Percentiles rank a stretch among this genome's conserved stretches.
Conservation (phyloP, 257 asterid species). For the Asclepias syriaca region DNA sequence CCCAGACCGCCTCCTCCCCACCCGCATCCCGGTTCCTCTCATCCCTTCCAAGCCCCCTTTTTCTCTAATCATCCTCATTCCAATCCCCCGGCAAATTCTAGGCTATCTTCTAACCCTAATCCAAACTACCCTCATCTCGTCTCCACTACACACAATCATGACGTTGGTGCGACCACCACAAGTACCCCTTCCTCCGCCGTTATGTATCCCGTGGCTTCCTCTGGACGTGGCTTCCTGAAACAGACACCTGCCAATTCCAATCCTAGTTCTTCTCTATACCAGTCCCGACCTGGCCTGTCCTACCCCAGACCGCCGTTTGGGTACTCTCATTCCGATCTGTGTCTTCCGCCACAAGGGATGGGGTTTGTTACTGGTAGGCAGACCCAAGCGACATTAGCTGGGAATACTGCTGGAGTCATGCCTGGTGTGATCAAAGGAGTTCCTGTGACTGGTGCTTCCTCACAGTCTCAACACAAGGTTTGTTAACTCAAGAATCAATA, state of each 20-base stretch:
- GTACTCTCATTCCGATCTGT: conserved; percentile 49
- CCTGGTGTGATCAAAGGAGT: conserved; percentile 52
- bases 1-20: conserved; percentile 12
- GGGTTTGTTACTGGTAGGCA: conserved; percentile 31
- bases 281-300: conserved; percentile 23
- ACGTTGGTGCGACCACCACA: conserved; percentile 14
- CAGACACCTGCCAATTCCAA: conserved; percentile 22
- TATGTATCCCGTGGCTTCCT: conserved; percentile 59
- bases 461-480: conserved; percentile 47
- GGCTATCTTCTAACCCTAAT: conserved; percentile 13
- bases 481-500: neutral
- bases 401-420: conserved; percentile 22
- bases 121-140: conserved; percentile 10
- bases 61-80: conserved; percentile 10
- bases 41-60: conserved; percentile 8
- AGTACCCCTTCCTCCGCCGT: conserved; percentile 29
- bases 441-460: conserved; percentile 39
- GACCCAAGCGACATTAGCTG: conserved; percentile 29
- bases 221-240: conserved; percentile 60
- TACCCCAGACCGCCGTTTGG: conserved; percentile 40
- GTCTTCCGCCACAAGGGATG: conserved; percentile 28
- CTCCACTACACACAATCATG: conserved; percentile 7
- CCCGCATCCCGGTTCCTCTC: conserved; percentile 3
- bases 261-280: conserved; percentile 14
- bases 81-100: conserved; percentile 6